Base-by-base conservation (phyloP, 2,329 filamentous ascomycete genomes). In the Leptographium galeiforme region DNA sequence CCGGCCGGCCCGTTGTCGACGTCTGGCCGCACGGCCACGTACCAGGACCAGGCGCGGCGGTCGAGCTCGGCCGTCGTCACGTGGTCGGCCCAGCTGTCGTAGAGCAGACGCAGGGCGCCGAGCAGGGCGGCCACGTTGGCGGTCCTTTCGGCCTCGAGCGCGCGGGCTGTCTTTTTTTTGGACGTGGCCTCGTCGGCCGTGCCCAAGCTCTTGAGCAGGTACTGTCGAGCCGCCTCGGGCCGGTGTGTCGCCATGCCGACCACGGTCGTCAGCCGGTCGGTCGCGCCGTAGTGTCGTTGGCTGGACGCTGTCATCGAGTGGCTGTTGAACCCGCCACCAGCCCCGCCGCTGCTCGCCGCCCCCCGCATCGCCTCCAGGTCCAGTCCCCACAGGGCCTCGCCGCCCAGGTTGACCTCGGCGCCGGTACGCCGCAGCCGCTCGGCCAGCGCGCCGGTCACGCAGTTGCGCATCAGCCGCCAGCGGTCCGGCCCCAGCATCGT, bases 21-120 rank as follows among this genome's bases (percentile, higher is more conserved):
- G 19, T 87, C 82, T 1, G 89, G 89, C 57, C 89, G 73, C 19
- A 90, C 80, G 25, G 78, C 75, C 2, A 85, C 72, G 66, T 95
- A 95, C 89, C 89, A 95, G 12, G 71, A 71, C 87, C 88, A 94
- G 18, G 87, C 86, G 55, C 82, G 77, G 57, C 76, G 75, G 63
- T 95, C 87, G 51, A 95, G 70, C 61, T 95, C 87, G 16, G 77
- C 72, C 5, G 70, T 68, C 32, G 68, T 73, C 38, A 94, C 64
- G 34, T 79, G 74, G n/a, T 71, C 68, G 1, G 76, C 74, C 89
- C 89, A 95, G 56, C 87, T 91, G 48, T 76, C 72, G 61, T 81
- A 89, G 1, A 94, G 65, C 19, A 88, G 64, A 57, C 89, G 78
- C 54, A 95, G 70, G 0, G 86, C 82, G 4, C 79, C 83, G 0